Base-by-base conservation (phyloP, 495 filamentous ascomycete genomes). In the Wilcoxina mikolae region DNA sequence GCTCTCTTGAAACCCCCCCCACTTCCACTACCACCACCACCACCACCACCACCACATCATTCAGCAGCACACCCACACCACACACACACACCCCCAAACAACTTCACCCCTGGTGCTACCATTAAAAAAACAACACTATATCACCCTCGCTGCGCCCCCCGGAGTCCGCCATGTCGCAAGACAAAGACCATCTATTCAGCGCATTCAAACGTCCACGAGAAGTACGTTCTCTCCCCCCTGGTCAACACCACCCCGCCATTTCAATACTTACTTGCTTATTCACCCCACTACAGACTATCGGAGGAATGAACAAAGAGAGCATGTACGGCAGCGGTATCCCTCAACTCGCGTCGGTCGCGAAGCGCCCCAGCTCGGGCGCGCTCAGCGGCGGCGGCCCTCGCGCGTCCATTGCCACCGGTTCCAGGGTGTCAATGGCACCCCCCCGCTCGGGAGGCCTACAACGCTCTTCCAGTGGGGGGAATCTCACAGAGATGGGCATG, bases 341-440 rank as follows among this genome's bases (percentile, higher is more conserved):
- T 3, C 84, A 87, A 68, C 87, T 88, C 3, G 73, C 83, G n/a
- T 95, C 91, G n/a, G 85, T 91, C 23, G 76, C 96, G 73, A 95
- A 95, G 70, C 85, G 91, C 66, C 85, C 86, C 5, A 94, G 79
- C 60, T 89, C 86, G n/a, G 82, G 81, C 44, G 79, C 80, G 39
- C 10, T 15, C 7, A 35, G 7, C 31, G 51, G 75, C 22, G 43
- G 43, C 11, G 20, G 22, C 24, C 47, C 22, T 27, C 47, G 47
- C n/a, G 15, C 15, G 24, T 46, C 67, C 77, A 79, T n/a, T 73
- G 77, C 31, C 79, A 89, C 86, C 54, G 87, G 84, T 53, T 81
- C 87, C 56, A 76, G 87, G 51, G 86, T 88, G 71, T 95, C 91
- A 54, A 78, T 93, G 27, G 84, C 85, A 53, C 76, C 82, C 27